Conservation (phyloP, 1,284 basidiomycete species). For the Ceratobasidium sp. region DNA sequence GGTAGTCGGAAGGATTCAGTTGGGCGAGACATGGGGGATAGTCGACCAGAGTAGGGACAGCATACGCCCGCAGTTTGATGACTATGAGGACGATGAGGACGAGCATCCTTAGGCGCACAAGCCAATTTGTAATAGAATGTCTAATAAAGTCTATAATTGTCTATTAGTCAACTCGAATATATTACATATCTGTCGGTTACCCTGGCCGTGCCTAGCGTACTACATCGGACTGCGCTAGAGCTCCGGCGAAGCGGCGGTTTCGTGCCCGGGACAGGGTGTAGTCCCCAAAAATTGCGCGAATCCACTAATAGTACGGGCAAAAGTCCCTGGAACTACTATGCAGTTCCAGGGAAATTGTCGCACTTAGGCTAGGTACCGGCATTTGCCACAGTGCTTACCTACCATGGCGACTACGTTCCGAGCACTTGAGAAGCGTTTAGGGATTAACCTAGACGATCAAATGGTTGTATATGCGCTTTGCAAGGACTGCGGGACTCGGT, state of each 20-base stretch:
- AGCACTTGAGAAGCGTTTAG: not conserved
- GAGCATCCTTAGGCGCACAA: not conserved
- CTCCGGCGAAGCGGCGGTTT: not conserved
- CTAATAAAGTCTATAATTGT: not conserved
- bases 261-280: not conserved
- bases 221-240: not conserved
- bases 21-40: constrained; percentile 14
- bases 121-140: not conserved
- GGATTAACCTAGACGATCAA: not conserved
- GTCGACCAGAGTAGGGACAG: constrained; percentile 17
- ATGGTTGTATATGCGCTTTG: not conserved
- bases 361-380: constrained; percentile 16
- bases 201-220: constrained; percentile 15
- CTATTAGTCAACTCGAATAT: not conserved
- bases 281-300: not conserved
- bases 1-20: constrained; percentile 14
- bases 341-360: constrained; percentile 6
- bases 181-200: not conserved
- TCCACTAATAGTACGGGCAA: not conserved
- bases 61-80: constrained; percentile 6
- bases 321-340: not conserved
- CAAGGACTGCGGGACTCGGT: not conserved
- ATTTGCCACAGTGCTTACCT: constrained; percentile 14
- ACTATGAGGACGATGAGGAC: not conserved
- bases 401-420: not conserved